Conservation (phyloP, 2,329 filamentous ascomycete genomes). For the Pezicula radicicola region DNA sequence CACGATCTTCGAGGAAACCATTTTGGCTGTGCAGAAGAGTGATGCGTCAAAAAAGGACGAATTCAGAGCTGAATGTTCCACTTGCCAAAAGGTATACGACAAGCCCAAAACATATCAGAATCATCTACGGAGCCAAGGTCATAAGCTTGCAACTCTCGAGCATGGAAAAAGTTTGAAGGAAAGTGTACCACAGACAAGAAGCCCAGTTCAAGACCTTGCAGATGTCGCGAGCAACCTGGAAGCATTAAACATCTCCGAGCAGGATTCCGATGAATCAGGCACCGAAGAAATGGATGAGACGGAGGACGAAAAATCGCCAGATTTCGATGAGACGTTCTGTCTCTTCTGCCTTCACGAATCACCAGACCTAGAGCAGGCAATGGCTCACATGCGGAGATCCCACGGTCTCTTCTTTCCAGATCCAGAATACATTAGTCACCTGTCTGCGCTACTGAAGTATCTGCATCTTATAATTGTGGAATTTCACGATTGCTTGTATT, state of each 20-base stretch:
- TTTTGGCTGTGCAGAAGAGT: neutral
- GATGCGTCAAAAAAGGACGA: neutral
- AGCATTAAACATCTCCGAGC: neutral
- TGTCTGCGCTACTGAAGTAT: conserved; percentile 44
- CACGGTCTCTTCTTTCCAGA: conserved; percentile 45
- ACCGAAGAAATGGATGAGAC: neutral
- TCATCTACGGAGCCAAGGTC: neutral
- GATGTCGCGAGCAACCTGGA: neutral
- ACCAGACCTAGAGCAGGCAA: conserved; percentile 31
- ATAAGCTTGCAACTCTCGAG: neutral
- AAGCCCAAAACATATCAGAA: neutral
- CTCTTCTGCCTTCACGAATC: conserved; percentile 38
- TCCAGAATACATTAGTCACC: conserved; percentile 39
- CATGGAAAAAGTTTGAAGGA: no score
- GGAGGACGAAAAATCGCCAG: neutral
- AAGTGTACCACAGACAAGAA: neutral
- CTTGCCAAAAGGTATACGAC: neutral
- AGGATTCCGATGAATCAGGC: neutral
- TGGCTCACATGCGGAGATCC: conserved; percentile 44
- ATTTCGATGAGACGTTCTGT: conserved; percentile 22
- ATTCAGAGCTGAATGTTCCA: neutral
- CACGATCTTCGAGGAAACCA: neutral
- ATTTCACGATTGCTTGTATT: conserved; percentile 49
- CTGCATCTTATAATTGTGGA: conserved; percentile 44
- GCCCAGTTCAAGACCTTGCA: neutral